Percentiles rank a stretch among this genome's conserved stretches.
Evolutionary conservation across 441 rosid genomes (phyloP).

Genomic region (Populus hybrid): DNA sequence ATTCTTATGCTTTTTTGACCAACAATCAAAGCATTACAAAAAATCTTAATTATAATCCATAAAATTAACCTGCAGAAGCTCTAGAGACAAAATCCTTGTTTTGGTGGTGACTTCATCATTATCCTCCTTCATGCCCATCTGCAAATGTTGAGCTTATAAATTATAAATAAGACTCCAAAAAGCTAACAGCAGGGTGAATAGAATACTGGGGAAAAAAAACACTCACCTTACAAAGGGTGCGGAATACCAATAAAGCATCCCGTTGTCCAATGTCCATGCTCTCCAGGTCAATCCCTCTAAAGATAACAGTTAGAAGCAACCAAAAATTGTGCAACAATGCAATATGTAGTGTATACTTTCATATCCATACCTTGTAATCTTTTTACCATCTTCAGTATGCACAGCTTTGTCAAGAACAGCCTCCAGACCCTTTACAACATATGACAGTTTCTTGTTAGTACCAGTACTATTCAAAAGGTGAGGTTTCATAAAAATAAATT

Average conservation of each 20-base stretch:
- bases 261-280: constrained; percentile 94
- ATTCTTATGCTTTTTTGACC: constrained; percentile 6
- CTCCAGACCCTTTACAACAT: constrained; percentile 77
- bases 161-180: constrained; percentile 26
- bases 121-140: constrained; percentile 99
- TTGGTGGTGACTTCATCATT: constrained; percentile 90
- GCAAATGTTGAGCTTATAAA: constrained; percentile 24
- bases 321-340: constrained; percentile 12
- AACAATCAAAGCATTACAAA: constrained; percentile 7
- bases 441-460: constrained; percentile 16
- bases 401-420: constrained; percentile 98
- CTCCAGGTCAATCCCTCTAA: constrained; percentile 93
- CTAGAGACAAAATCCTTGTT: constrained; percentile 93
- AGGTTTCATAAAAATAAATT: constrained; percentile 4
- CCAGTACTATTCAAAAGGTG: constrained; percentile 19
- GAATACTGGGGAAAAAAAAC: constrained; percentile 13
- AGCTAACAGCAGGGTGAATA: constrained; percentile 14
- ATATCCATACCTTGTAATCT: constrained; percentile 68
- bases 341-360: constrained; percentile 16
- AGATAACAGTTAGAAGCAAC: constrained; percentile 17
- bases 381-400: constrained; percentile 96
- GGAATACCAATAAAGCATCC: constrained; percentile 93
- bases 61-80: constrained; percentile 91
- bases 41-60: constrained; percentile 11
- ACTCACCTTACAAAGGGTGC: constrained; percentile 98